Evolutionary conservation across 345 rosid species (phyloP).

Genomic region (Gossypium stocksii): DNA sequence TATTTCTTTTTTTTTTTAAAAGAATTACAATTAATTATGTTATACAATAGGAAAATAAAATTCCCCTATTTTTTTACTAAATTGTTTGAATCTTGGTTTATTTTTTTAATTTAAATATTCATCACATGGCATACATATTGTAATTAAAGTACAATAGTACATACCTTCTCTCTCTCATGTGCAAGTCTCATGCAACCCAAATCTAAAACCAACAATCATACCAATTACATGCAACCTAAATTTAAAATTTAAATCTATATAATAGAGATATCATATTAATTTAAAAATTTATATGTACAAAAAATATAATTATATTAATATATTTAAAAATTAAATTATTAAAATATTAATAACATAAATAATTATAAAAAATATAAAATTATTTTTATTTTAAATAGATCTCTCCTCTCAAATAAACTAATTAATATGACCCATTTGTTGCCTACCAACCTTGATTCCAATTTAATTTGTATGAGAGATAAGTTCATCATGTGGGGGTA

Average conservation of each 20-base stretch:
- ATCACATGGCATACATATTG: too few relatives aligned
- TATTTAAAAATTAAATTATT: too few relatives aligned
- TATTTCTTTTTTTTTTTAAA: too few relatives aligned
- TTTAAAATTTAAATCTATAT: too few relatives aligned
- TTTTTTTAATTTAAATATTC: too few relatives aligned
- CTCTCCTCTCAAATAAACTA: slow-evolving; percentile 10
- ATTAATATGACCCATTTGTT: slow-evolving; percentile 22
- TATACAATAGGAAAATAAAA: not conserved
- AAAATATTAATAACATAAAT: too few relatives aligned
- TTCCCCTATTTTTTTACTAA: too few relatives aligned
- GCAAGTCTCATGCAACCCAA: slow-evolving; percentile 7
- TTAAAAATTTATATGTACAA: too few relatives aligned
- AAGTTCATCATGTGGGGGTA: slow-evolving; percentile 19
- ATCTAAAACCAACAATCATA: not conserved
- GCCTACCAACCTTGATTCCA: not conserved
- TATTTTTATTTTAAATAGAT: too few relatives aligned
- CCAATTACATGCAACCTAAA: not conserved
- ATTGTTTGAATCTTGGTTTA: too few relatives aligned
- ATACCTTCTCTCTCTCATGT: slow-evolving; percentile 8
- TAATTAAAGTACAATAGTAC: not conserved
- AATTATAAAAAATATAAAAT: too few relatives aligned
- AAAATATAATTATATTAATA: too few relatives aligned
- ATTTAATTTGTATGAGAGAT: not conserved
- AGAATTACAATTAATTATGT: not conserved
- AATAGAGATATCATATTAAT: rapidly evolving